Evolutionary conservation across 805 yeast species (phyloP), one percentile per base, ranked within the genome.

Genomic region (Teunomyces lycoperdinae): DNA sequence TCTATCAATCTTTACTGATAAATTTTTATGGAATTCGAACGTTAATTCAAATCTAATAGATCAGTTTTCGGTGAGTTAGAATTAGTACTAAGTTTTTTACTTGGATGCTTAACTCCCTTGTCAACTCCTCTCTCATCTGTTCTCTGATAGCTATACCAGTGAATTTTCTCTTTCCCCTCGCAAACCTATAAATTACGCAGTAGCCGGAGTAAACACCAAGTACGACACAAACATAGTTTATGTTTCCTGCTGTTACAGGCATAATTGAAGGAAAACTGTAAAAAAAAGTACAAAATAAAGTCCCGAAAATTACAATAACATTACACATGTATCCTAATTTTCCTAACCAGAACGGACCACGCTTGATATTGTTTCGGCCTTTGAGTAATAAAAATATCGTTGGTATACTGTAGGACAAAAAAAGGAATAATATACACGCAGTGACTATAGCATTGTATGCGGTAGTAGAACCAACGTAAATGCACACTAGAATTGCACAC

Each of bases 281-380:
- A 64, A 85, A 80, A 2, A 83, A 75, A 4, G 79, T 50, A 5
- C 84, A 76, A 57, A 85, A 85, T 0, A 75, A 42, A 0, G 87
- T 73, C 87, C 89, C 85, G 3, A 62, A 54, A 4, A 84, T 49
- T 10, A 79, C 67, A 2, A 84, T 76, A 20, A 73, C 56, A 58
- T 83, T 82, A 44, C 77, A 65, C 43, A 78, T 51, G 1, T 67
- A 55, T 1, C 89, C 89, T 47, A 79, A 42, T 45, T 70, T 68
- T 3, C 87, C 86, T 45, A 78, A 57, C 86, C 89, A 83, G 64
- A 81, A 83, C 31, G 86, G 88, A 38, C 89, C 89, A 59, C 74
- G 83, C 51, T 60, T 68, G 51, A 81, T 78, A 50, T 66, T 75
- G 57, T 68, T 67, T 69, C 84, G 74, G 28, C 81, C 84, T 54